Base-by-base conservation (phyloP, 441 rosid genomes). In the Viola pubescens region DNA sequence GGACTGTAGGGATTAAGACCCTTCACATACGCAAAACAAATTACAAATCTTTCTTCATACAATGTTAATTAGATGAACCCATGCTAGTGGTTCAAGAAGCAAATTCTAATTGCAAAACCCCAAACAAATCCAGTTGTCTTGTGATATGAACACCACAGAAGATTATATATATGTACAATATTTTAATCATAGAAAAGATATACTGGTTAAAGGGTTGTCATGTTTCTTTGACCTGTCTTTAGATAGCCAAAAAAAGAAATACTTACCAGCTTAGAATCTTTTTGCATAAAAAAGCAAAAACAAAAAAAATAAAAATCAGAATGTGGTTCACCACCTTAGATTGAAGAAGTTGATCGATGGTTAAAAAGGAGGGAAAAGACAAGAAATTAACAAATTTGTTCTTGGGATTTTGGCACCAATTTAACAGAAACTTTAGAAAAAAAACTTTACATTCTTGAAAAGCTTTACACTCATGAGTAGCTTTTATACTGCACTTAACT, bases 261-360 rank as follows among this genome's bases (percentile, higher is more conserved):
- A 60, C n/a, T n/a, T n/a, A n/a, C 79, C 80, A 79, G 83, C 86
- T 85, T 83, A 82, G 70, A 75, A 81, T 84, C 82, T 80, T 81
- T 76, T 70, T 26, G 34, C 34, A 2, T 89, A 2, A 26, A 26
- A 26, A 26, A 26, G 3, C 70, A 26, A 26, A 26, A 26, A 26
- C 2, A 26, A 26, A 1, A 26, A 26, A 26, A 1, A 26, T 0
- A 26, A 26, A 26, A 1, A 26, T 63, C 69, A 68, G 77, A 26
- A 67, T 72, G 72, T 67, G 81, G 79, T 73, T 74, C 50, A 80
- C 77, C 39, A 6, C 58, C 13, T 40, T 81, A 68, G 76, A 77
- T 83, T 67, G 76, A 75, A 67, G 64, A 26, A 26, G 34, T 65
- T 48, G 34, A 26, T 26, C 2, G 61, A 37, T 46, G 42, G 16